phyloP scores from a whole-genome alignment of 73 alveolate genomes.

The Paramecium caudatum region DNA sequence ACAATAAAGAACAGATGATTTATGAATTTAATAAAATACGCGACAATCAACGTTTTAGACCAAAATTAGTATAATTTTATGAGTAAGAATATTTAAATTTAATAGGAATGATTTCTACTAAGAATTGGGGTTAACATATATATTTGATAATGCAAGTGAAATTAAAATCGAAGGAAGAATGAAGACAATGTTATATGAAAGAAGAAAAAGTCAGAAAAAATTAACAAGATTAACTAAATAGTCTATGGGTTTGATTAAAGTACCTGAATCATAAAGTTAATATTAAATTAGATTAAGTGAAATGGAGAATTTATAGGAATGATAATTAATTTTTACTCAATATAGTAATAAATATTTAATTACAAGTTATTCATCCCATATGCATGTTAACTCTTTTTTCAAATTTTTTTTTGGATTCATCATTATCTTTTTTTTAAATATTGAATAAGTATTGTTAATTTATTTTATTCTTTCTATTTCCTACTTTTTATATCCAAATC shows the following conservation, averaged over 20 bases:
- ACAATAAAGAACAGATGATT: slow-evolving; percentile 49
- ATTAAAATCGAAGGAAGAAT: not conserved
- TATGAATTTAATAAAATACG: slow-evolving; percentile 23
- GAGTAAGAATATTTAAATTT: not conserved
- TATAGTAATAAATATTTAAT: too few relatives aligned
- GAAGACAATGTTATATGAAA: not conserved
- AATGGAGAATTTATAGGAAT: not conserved
- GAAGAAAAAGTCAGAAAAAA: not conserved
- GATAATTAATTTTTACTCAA: not conserved
- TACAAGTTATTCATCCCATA: not conserved
- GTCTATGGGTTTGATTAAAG: not conserved
- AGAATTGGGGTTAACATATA: slow-evolving; percentile 8
- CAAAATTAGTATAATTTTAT: slow-evolving; percentile 21
- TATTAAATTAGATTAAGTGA: slow-evolving; percentile 24
- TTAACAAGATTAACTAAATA: not conserved
- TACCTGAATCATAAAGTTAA: not conserved
- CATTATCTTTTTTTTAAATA: not conserved
- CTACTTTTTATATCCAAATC: slow-evolving; percentile 62
- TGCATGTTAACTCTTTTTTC: slow-evolving; percentile 59
- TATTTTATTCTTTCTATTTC: slow-evolving; percentile 41
- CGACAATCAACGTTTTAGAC: slow-evolving; percentile 1
- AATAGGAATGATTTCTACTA: slow-evolving; percentile 19
- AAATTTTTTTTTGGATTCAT: slow-evolving; percentile 47
- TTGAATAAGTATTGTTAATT: not conserved
- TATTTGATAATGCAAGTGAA: slow-evolving; percentile 35